Evolutionary conservation across 768 basidiomycete genomes (phyloP), one percentile per base, ranked within the genome.

Genomic region (Agrocybe praecox): DNA sequence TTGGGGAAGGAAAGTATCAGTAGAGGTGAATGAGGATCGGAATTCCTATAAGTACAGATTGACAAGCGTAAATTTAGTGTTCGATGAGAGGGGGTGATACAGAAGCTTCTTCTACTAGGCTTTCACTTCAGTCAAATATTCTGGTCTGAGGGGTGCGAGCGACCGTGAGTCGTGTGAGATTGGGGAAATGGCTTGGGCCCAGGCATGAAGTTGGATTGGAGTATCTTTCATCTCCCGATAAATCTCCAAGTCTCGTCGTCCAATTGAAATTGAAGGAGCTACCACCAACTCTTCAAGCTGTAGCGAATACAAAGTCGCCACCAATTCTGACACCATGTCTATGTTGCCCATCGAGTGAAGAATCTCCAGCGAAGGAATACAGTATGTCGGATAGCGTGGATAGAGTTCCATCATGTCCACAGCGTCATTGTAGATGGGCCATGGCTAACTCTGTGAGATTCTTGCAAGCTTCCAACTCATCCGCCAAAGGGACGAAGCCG

Each of bases 1-100:
- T 56, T 43, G 15, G 55, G 48, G 23, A 56, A 56, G 6, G n/a
- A 49, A 36, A 22, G 17, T 24, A n/a, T 18, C 10, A n/a, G n/a
- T n/a, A n/a, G 14, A 15, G 3, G 36, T 40, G 12, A 40, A 40
- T 14, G 36, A 4, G n/a, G 5, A 6, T n/a, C 12, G 14, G n/a
- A 40, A 40, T 40, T 40, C 36, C 12, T n/a, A 4, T 14, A n/a
- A n/a, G n/a, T 40, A 40, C 6, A 40, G 5, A 40, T 40, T 40
- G 5, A 12, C 36, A 5, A 40, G 3, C 36, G 36, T 40, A 40
- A 40, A n/a, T n/a, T n/a, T n/a, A 12, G 14, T 40, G 36, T 14
- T 40, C 36, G 12, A 40, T 40, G 36, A 40, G 36, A 40, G 36
- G 36, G 36, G 14, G 14, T 6, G 36, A 4, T 5, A 5, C 36